A percentile compares a stretch with the other conserved stretches of the same genome.
phyloP scores from a whole-genome alignment of 371 early-diverging fungal species.

The Sporodiniella umbellata region DNA sequence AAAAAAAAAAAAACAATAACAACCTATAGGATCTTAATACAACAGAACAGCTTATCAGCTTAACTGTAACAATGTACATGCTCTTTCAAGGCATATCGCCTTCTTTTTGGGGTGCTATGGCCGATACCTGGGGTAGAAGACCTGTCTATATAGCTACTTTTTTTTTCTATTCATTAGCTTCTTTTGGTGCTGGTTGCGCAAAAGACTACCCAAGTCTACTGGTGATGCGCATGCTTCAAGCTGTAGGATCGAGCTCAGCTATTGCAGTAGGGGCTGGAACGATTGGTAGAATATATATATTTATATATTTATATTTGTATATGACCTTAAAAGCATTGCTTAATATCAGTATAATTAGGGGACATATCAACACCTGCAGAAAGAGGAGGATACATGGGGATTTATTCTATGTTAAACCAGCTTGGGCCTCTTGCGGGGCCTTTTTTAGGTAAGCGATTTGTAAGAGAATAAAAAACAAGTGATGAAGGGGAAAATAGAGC shows the following conservation, averaged over 20 bases:
- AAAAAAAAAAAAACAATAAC: too few species aligned
- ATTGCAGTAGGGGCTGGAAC: slow-evolving; percentile 42
- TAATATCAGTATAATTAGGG: too few species aligned
- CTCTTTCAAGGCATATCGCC: slow-evolving; percentile 33
- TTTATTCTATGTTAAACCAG: slow-evolving; percentile 47
- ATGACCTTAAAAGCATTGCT: too few species aligned
- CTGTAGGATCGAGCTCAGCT: slow-evolving; percentile 58
- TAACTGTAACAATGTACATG: slow-evolving; percentile 32
- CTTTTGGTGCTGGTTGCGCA: slow-evolving; percentile 56
- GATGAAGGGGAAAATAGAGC: not conserved
- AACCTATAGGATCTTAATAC: slow-evolving; percentile 17
- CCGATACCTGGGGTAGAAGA: slow-evolving; percentile 59
- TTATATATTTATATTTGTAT: too few species aligned
- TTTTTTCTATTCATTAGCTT: slow-evolving; percentile 51
- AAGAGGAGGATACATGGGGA: slow-evolving; percentile 61
- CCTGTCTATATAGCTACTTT: slow-evolving; percentile 58
- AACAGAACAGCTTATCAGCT: slow-evolving; percentile 20
- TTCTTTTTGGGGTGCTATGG: slow-evolving; percentile 60
- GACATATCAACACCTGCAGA: slow-evolving; percentile 6
- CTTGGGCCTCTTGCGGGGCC: slow-evolving; percentile 42
- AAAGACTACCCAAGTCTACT: slow-evolving; percentile 44
- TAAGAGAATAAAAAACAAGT: not conserved
- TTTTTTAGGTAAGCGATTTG: slow-evolving; percentile 32
- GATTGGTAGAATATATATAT: slow-evolving; percentile 12
- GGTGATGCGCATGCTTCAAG: slow-evolving; percentile 55